Percentiles rank a stretch among this genome's conserved stretches.
Evolutionary conservation across 2,329 filamentous ascomycete species (phyloP).

Genomic region (Didymella keratinophila): DNA sequence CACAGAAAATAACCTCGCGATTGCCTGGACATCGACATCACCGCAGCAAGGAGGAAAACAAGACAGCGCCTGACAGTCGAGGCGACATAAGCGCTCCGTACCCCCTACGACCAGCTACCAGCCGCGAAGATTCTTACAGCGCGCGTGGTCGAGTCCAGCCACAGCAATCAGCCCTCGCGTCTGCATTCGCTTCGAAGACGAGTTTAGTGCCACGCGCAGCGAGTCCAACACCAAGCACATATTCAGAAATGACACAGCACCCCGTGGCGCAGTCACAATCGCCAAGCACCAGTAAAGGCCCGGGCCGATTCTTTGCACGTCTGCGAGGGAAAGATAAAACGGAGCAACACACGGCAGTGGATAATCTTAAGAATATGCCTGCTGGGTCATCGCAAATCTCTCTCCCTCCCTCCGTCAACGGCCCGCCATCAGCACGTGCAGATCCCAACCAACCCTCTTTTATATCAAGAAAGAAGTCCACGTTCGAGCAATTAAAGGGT

Average conservation of each 20-base stretch:
- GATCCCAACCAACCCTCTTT: slow-evolving; percentile 41
- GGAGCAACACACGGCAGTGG: slow-evolving; percentile 51
- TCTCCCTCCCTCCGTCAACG: slow-evolving; percentile 47
- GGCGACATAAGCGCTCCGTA: slow-evolving; percentile 55
- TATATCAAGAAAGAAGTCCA: slow-evolving; percentile 38
- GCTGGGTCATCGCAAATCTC: slow-evolving; percentile 50
- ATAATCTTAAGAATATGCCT: slow-evolving; percentile 51
- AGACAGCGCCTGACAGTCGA: slow-evolving; percentile 39
- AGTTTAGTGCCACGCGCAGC: slow-evolving; percentile 69
- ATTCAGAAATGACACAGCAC: slow-evolving; percentile 65
- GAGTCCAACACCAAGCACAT: slow-evolving; percentile 81
- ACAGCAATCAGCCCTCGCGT: slow-evolving; percentile 53
- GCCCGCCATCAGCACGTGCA: slow-evolving; percentile 36
- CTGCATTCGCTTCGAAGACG: slow-evolving; percentile 60
- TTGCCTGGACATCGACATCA: slow-evolving; percentile 71
- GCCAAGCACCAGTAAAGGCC: slow-evolving; percentile 60
- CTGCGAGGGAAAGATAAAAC: slow-evolving; percentile 60
- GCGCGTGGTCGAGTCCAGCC: slow-evolving; percentile 55
- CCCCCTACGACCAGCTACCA: slow-evolving; percentile 73
- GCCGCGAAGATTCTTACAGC: slow-evolving; percentile 74
- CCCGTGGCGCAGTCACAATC: slow-evolving; percentile 59
- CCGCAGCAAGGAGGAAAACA: slow-evolving; percentile 66
- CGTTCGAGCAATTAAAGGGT: slow-evolving; percentile 32
- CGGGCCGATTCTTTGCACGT: slow-evolving; percentile 62
- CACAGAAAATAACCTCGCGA: slow-evolving; percentile 64